Percentiles rank a stretch among this genome's conserved stretches.
These are phyloP conservation scores for Termitomyces sp. DNA, from an alignment of 1,284 basidiomycete species.

Conservation along the genomic window DNA sequence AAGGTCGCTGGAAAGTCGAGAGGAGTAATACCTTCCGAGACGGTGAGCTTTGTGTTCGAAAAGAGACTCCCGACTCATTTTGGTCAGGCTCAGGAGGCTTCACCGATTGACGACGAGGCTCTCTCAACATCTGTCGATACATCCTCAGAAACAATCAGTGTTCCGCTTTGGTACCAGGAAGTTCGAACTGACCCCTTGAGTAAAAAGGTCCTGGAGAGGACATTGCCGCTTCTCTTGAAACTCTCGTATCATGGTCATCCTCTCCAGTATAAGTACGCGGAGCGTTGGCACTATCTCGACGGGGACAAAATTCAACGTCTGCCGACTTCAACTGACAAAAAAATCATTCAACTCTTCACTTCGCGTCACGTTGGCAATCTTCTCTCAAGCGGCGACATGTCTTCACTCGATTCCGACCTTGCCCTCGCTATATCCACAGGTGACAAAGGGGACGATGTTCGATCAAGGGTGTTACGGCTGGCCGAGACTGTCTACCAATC, in stretches of 20 bases:
- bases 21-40: slow-evolving; percentile 38
- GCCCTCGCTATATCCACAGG: slow-evolving; percentile 40
- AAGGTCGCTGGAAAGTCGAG: slow-evolving; percentile 75
- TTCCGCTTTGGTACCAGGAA: slow-evolving; percentile 77
- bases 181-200: slow-evolving; percentile 46
- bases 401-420: slow-evolving; percentile 34
- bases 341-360: slow-evolving; percentile 38
- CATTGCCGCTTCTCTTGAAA: slow-evolving; percentile 76
- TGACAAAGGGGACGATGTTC: slow-evolving; percentile 28
- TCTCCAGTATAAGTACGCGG: slow-evolving; percentile 54
- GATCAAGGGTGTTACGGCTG: slow-evolving; percentile 31
- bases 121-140: background rate
- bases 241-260: slow-evolving; percentile 73
- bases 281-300: slow-evolving; percentile 39
- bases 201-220: slow-evolving; percentile 54
- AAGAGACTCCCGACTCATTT: background rate
- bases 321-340: slow-evolving; percentile 35
- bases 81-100: slow-evolving; percentile 4
- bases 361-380: slow-evolving; percentile 37
- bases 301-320: slow-evolving; percentile 33
- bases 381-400: slow-evolving; percentile 36
- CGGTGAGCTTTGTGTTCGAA: slow-evolving; percentile 19
- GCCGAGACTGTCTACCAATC: slow-evolving; percentile 31
- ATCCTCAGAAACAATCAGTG: background rate
- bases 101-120: background rate